These are phyloP conservation scores for Leccinum fallax DNA, from an alignment of 1,284 basidiomycete species.

Conservation along the genomic window DNA sequence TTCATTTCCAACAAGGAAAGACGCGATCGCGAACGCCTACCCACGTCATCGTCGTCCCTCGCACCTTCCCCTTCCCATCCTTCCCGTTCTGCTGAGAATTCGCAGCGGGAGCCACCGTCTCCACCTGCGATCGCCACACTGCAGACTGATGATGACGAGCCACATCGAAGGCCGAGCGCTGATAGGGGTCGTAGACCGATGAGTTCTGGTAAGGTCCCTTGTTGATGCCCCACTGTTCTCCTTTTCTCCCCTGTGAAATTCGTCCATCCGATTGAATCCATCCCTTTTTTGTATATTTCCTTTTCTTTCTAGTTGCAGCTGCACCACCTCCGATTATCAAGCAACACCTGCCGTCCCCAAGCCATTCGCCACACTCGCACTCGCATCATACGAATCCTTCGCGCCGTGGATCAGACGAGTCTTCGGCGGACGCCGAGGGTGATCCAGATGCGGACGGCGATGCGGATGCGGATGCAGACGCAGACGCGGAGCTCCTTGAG, in stretches of 20 bases:
- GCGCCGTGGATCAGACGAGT: constrained; percentile 29
- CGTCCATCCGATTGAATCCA: constrained; percentile 10
- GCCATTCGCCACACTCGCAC: constrained; percentile 22
- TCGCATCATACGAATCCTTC: constrained; percentile 14
- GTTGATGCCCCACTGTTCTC: background rate
- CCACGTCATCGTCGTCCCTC: constrained; percentile 25
- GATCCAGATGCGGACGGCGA: constrained; percentile 40
- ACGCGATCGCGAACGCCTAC: constrained; percentile 30
- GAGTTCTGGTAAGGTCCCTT: constrained; percentile 27
- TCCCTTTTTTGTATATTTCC: constrained; percentile 1
- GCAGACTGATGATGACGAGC: constrained; percentile 32
- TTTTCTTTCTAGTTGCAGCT: constrained; percentile 5
- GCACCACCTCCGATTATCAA: constrained; percentile 16
- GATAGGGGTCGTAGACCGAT: constrained; percentile 30
- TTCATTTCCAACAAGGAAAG: constrained; percentile 32
- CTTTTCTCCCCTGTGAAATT: background rate
- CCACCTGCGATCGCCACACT: constrained; percentile 36
- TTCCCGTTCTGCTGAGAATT: constrained; percentile 13
- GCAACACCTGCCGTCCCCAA: constrained; percentile 27
- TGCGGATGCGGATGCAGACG: constrained; percentile 34
- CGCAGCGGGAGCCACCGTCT: constrained; percentile 32
- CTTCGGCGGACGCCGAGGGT: constrained; percentile 33
- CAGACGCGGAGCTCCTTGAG: constrained; percentile 44
- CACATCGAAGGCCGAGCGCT: constrained; percentile 18
- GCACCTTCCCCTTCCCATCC: constrained; percentile 22